Evolutionary conservation across 2,329 filamentous ascomycete species (phyloP).

Genomic region (Apiospora hydei): DNA sequence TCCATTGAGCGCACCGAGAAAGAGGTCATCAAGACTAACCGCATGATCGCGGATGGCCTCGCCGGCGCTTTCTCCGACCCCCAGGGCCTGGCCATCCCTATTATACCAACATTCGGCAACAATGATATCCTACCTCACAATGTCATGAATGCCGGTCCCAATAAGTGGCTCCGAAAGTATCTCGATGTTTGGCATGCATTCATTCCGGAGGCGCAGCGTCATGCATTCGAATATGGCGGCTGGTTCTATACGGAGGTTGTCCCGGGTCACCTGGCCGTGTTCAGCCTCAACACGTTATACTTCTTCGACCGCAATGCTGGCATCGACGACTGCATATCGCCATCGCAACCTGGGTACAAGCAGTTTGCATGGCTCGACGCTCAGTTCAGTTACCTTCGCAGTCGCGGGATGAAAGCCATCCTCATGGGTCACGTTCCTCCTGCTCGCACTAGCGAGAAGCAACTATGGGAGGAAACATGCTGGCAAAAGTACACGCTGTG

Average conservation of each 20-base stretch:
- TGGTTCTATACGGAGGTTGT: slow-evolving; percentile 97
- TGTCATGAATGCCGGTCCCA: slow-evolving; percentile 85
- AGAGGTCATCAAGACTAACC: slow-evolving; percentile 82
- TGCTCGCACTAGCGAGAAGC: slow-evolving; percentile 83
- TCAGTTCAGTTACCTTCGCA: slow-evolving; percentile 83
- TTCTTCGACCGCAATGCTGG: slow-evolving; percentile 93
- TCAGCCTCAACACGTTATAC: slow-evolving; percentile 96
- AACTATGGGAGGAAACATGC: slow-evolving; percentile 93
- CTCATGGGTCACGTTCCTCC: slow-evolving; percentile 94
- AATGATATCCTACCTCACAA: slow-evolving; percentile 99
- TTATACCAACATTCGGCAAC: slow-evolving; percentile 92
- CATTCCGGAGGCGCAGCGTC: slow-evolving; percentile 90
- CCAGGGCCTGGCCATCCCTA: slow-evolving; percentile 73
- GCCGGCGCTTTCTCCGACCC: slow-evolving; percentile 71
- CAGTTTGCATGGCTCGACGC: slow-evolving; percentile 96
- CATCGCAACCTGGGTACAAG: slow-evolving; percentile 86
- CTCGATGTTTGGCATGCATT: slow-evolving; percentile 82
- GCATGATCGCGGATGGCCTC: slow-evolving; percentile 78
- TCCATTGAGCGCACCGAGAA: slow-evolving; percentile 74
- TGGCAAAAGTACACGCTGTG: slow-evolving; percentile 98
- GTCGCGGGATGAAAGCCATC: slow-evolving; percentile 91
- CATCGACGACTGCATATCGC: slow-evolving; percentile 85
- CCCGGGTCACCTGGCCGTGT: slow-evolving; percentile 81
- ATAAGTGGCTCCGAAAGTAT: slow-evolving; percentile 83
- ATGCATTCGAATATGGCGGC: slow-evolving; percentile 89